Conservation (phyloP, 2,329 filamentous ascomycete genomes). For the Lasiodiplodia hormozganensis region DNA sequence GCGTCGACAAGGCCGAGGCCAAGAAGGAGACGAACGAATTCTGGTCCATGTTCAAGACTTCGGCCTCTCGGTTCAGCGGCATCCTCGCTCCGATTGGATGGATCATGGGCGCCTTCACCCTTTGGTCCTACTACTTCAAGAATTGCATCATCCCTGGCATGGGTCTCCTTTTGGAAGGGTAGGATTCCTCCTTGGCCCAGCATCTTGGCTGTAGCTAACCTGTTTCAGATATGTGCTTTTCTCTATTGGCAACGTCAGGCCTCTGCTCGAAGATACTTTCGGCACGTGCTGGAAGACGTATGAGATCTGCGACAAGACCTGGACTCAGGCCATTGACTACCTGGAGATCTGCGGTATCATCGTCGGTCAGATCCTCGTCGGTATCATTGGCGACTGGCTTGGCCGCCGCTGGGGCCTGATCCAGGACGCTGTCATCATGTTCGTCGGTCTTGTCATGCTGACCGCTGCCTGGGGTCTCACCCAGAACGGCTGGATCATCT, state of each 20-base stretch:
- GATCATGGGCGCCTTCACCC: conserved; percentile 51
- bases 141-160: conserved; percentile 93
- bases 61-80: conserved; percentile 54
- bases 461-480: conserved; percentile 88
- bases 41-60: conserved; percentile 81
- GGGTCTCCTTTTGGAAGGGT: conserved; percentile 87
- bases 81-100: conserved; percentile 26
- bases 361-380: conserved; percentile 87
- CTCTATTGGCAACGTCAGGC: conserved; percentile 91
- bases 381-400: conserved; percentile 79
- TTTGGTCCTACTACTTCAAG: conserved; percentile 80
- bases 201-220: conserved; percentile 24
- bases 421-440: conserved; percentile 94
- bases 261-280: conserved; percentile 80
- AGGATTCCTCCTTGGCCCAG: conserved; percentile 11
- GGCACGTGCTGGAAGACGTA: conserved; percentile 75
- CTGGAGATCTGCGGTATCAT: conserved; percentile 96
- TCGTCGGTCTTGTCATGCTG: conserved; percentile 88
- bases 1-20: conserved; percentile 75
- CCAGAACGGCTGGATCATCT: conserved; percentile 94
- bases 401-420: conserved; percentile 95
- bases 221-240: conserved; percentile 82
- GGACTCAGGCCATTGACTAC: conserved; percentile 85
- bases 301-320: conserved; percentile 75
- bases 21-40: conserved; percentile 70